Conservation (phyloP, 495 filamentous ascomycete species). For the Penicillium bialowiezense region DNA sequence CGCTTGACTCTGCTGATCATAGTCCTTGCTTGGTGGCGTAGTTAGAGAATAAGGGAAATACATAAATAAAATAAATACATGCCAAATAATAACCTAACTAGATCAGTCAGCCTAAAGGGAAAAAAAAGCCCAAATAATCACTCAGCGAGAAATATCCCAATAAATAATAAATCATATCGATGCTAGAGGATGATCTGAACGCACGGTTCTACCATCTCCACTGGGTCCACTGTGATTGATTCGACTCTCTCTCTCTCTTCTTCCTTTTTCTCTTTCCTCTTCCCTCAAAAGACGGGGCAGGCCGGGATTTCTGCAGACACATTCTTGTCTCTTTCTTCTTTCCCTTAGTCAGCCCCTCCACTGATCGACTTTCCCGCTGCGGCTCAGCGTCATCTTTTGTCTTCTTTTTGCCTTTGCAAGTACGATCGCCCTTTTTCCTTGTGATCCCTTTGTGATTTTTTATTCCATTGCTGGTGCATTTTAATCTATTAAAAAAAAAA, state of each 20-base stretch:
- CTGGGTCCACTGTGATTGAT: constrained; percentile 17
- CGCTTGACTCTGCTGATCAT: not conserved
- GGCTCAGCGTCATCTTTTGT: constrained; percentile 22
- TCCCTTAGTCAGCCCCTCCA: constrained; percentile 25
- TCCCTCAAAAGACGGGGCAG: constrained; percentile 20
- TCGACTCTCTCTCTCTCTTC: constrained; percentile 14
- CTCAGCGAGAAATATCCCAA: no score
- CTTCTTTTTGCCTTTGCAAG: constrained; percentile 9
- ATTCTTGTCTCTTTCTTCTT: constrained; percentile 22
- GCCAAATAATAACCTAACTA: not conserved
- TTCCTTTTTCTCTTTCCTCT: constrained; percentile 2
- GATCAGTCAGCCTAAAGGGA: not conserved
- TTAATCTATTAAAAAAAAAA: no score
- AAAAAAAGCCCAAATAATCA: not conserved
- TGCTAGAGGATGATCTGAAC: constrained; percentile 9
- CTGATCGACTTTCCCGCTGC: constrained; percentile 23
- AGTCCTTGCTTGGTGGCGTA: constrained; percentile 30
- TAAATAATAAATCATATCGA: constrained; percentile 2
- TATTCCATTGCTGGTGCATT: constrained; percentile 13
- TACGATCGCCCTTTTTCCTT: constrained; percentile 6
- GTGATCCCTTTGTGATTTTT: constrained; percentile 1
- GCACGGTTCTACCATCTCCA: constrained; percentile 6
- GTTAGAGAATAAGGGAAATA: not conserved
- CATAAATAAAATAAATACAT: not conserved
- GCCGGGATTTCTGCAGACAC: constrained; percentile 32